Conservation (phyloP, 2,329 filamentous ascomycete genomes). For the Colletotrichum phormii region DNA sequence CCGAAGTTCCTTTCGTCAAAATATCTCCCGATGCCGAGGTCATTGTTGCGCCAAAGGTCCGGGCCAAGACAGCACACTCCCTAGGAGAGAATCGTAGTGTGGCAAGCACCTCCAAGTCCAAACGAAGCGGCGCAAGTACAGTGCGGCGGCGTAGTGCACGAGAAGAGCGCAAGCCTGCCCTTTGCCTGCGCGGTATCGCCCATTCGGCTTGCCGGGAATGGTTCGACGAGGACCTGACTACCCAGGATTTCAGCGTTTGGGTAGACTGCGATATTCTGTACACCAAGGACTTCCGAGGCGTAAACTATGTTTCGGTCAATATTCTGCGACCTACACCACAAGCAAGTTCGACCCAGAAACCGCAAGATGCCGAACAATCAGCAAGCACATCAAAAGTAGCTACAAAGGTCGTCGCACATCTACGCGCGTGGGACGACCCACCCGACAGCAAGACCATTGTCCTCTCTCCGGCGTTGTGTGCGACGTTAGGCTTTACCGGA, state of each 20-base stretch:
- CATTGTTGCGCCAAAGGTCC: slow-evolving; percentile 93
- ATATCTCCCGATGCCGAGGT: slow-evolving; percentile 95
- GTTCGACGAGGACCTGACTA: slow-evolving; percentile 77
- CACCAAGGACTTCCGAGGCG: slow-evolving; percentile 78
- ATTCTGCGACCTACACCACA: slow-evolving; percentile 30
- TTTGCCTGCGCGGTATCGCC: slow-evolving; percentile 87
- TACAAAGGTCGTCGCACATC: slow-evolving; percentile 78
- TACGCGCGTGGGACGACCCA: slow-evolving; percentile 86
- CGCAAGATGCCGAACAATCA: slow-evolving; percentile 74
- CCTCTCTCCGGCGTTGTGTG: slow-evolving; percentile 82
- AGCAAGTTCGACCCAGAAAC: slow-evolving; percentile 61
- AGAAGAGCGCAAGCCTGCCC: slow-evolving; percentile 73
- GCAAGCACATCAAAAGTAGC: slow-evolving; percentile 63
- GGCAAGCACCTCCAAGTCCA: slow-evolving; percentile 81
- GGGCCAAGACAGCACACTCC: slow-evolving; percentile 74
- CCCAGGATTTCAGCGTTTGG: slow-evolving; percentile 79
- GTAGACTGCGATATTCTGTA: slow-evolving; percentile 82
- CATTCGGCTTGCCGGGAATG: slow-evolving; percentile 76
- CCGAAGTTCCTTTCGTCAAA: slow-evolving; percentile 84
- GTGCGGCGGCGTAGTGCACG: slow-evolving; percentile 66
- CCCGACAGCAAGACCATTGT: slow-evolving; percentile 85
- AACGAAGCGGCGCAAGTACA: slow-evolving; percentile 78
- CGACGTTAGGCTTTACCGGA: slow-evolving; percentile 75
- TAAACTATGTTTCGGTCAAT: slow-evolving; percentile 78
- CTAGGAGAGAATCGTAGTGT: slow-evolving; percentile 84